Base-by-base conservation (phyloP, 805 yeast genomes). In the Saccharomycopsis malanga region DNA sequence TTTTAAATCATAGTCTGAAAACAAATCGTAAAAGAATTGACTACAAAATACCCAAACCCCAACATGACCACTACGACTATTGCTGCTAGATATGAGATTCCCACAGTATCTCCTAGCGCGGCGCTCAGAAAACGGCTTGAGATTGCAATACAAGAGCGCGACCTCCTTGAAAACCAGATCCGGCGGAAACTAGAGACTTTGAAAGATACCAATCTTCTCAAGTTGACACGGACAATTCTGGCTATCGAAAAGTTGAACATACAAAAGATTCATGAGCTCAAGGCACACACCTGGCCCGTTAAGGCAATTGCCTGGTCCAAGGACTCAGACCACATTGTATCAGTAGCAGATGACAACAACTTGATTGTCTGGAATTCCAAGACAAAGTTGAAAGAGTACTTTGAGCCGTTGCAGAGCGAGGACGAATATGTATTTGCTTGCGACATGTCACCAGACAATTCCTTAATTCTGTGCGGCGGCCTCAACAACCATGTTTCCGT, bases 291-390 rank as follows among this genome's bases (percentile, higher is more conserved):
- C 54, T 83, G 79, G 58, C 87, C 88, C 58, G 74, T 88, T 18
- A 72, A 81, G 6, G 77, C 79, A 49, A 67, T 84, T 48, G 69
- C 77, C 44, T 85, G 96, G 94, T 73, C 79, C 45, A 60, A 68
- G 0, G 81, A 81, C 58, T 73, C 84, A n/a, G 62, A 65, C 39
- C 72, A 71, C 39, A 58, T 88, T 2, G 62, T 87, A 6, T 76
- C 87, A 42, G 87, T 87, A 0, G 81, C 91, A 22, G 95, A 86
- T 60, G 97, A 89, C 63, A 96, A 95, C 2, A 83, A 77, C 58
- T 69, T 87, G 69, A 69, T 89, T 34, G 63, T 86, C 18, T 89
- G 97, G 96, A 91, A 88, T 61, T 72, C 87, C 0, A 66, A 73
- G 3, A 74, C 86, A 0, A 89, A 88, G 2, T 67, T 75, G 53